Conservation (phyloP, 176 grass and related monocot species). For the Alopecurus myosuroides region DNA sequence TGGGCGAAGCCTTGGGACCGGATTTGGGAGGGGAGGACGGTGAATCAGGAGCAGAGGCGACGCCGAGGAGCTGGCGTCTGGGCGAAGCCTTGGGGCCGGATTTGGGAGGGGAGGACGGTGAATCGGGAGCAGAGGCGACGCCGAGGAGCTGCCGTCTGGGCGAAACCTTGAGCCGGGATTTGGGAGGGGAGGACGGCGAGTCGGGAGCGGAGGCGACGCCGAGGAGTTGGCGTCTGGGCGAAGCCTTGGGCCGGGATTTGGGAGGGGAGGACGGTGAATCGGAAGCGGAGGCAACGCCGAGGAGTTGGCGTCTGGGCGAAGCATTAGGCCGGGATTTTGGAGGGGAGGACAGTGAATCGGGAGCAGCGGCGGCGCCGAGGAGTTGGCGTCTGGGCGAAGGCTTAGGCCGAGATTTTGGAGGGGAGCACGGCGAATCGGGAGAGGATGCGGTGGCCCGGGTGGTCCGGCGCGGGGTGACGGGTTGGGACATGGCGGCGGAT, state of each 20-base stretch:
- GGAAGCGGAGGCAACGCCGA: neutral
- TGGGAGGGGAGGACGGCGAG: neutral
- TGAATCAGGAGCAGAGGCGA: neutral
- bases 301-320: neutral
- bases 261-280: neutral
- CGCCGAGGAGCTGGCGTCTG: constrained; percentile 2
- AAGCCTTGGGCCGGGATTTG: neutral
- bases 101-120: neutral
- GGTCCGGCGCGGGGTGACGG: constrained; percentile 37
- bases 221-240: neutral
- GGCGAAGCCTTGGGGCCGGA: neutral
- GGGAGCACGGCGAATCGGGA: neutral
- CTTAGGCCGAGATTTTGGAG: neutral
- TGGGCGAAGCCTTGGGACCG: constrained; percentile 11
- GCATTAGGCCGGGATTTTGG: neutral
- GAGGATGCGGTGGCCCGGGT: constrained; percentile 4
- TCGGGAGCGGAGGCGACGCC: neutral
- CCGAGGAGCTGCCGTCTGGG: constrained; percentile 1
- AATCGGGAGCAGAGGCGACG: neutral
- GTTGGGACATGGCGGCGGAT: constrained; percentile 29
- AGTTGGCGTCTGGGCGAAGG: neutral
- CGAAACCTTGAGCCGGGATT: neutral
- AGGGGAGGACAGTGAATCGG: neutral
- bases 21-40: constrained; percentile 25
- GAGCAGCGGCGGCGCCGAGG: constrained; percentile 3